Evolutionary conservation across 202 grass and related monocot species (phyloP).

Genomic region (Hordeum pubiflorum): DNA sequence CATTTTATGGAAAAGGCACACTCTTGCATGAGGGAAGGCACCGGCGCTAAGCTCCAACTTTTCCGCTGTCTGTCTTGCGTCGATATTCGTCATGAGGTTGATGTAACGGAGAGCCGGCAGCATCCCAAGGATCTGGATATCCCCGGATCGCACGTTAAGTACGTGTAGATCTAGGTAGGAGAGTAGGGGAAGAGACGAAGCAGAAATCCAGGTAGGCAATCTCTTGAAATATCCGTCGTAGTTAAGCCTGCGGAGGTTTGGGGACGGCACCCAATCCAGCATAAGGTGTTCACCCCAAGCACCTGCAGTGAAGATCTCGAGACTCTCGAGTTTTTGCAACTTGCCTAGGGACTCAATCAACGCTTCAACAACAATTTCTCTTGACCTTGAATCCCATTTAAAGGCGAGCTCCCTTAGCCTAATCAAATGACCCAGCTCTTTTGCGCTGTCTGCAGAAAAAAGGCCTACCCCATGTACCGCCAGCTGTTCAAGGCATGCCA

Average conservation of each 20-base stretch:
- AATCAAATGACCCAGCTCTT: neutral
- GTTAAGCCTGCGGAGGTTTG: neutral
- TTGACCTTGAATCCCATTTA: too few relatives aligned
- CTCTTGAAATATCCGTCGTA: neutral
- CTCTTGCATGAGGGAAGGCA: rapidly evolving
- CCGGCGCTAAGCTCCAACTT: too few relatives aligned
- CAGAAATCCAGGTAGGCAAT: neutral
- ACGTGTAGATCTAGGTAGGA: too few relatives aligned
- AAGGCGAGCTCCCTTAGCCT: too few relatives aligned
- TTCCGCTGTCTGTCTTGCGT: too few relatives aligned
- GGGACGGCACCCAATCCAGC: neutral
- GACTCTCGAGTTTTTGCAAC: neutral
- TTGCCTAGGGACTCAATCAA: neutral
- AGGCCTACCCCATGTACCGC: too few relatives aligned
- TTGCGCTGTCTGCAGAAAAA: too few relatives aligned
- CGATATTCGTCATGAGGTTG: rapidly evolving
- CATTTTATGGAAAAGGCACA: too few relatives aligned
- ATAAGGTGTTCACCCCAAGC: rapidly evolving
- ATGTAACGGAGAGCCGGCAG: too few relatives aligned
- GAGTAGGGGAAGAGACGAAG: too few relatives aligned
- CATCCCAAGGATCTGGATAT: too few relatives aligned
- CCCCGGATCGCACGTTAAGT: rapidly evolving
- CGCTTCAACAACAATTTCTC: neutral
- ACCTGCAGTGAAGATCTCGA: neutral
- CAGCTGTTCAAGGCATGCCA: too few relatives aligned